phyloP scores from a whole-genome alignment of 1,139 yeast genomes.

The Zhuliangozyma blackwelliae region DNA sequence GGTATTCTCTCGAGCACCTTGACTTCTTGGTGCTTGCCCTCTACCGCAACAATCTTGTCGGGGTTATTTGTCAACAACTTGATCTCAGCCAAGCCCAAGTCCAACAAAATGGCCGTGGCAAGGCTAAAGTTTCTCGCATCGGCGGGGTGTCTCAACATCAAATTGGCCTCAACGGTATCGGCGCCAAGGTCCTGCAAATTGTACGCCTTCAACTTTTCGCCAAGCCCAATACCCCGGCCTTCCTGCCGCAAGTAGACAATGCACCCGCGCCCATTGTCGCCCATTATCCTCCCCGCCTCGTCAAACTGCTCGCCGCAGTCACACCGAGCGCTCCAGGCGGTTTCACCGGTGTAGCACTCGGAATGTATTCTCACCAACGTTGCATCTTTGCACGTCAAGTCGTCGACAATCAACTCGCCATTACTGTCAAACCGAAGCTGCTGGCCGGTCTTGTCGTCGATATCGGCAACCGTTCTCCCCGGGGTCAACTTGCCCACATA shows the following conservation, averaged over 20 bases:
- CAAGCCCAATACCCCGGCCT: conserved; percentile 96
- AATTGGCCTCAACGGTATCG: conserved; percentile 95
- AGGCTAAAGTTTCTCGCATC: conserved; percentile 90
- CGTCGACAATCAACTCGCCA: conserved; percentile 49
- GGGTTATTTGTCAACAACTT: conserved; percentile 91
- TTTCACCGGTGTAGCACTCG: conserved; percentile 98
- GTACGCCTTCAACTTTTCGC: conserved; percentile 95
- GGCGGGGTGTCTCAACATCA: conserved; percentile 91
- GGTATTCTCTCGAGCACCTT: conserved; percentile 84
- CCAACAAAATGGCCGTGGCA: conserved; percentile 88
- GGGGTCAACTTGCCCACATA: conserved; percentile 86
- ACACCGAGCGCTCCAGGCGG: conserved; percentile 98
- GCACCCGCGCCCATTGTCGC: conserved; percentile 81
- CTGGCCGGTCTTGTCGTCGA: conserved; percentile 47
- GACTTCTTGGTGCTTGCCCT: conserved; percentile 69
- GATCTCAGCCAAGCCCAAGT: conserved; percentile 70
- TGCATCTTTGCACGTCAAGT: conserved; percentile 43
- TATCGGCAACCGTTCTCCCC: conserved; percentile 62
- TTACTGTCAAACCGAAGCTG: conserved; percentile 37
- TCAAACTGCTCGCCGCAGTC: conserved; percentile 99
- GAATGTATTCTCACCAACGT: conserved; percentile 75
- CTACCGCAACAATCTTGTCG: conserved; percentile 91
- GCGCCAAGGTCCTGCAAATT: conserved; percentile 97
- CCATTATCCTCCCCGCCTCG: conserved; percentile 94
- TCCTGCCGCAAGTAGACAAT: conserved; percentile 95